Evolutionary conservation across 768 basidiomycete species (phyloP).

Genomic region (Terana coerulea): DNA sequence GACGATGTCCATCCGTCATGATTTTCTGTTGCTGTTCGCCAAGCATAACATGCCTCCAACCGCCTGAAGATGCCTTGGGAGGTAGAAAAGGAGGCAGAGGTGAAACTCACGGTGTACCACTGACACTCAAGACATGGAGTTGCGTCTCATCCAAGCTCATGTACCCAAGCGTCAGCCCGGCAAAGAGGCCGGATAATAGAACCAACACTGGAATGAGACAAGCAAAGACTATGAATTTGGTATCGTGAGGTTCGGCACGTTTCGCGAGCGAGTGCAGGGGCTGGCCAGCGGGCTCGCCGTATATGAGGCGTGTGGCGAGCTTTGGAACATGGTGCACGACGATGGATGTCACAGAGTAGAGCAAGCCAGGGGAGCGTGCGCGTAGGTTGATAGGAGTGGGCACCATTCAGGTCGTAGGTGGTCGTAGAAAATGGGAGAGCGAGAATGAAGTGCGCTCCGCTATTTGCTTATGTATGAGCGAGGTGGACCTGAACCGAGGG

Average conservation of each 20-base stretch:
- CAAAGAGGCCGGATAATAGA: slow-evolving; percentile 73
- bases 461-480: background rate
- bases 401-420: slow-evolving; percentile 11
- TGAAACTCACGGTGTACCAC: slow-evolving; percentile 65
- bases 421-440: background rate
- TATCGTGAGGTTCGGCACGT: slow-evolving; percentile 18
- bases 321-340: slow-evolving; percentile 13
- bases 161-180: slow-evolving; percentile 82
- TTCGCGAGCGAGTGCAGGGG: slow-evolving; percentile 26
- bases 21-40: no score
- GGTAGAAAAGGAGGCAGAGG: no score
- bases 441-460: background rate
- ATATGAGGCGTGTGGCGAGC: background rate
- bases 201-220: slow-evolving; percentile 75
- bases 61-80: no score
- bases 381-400: slow-evolving; percentile 8
- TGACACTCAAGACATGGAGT: slow-evolving; percentile 76
- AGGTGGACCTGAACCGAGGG: slow-evolving; percentile 1
- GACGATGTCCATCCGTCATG: no score
- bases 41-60: no score
- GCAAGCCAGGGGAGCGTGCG: slow-evolving; percentile 9
- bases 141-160: slow-evolving; percentile 90
- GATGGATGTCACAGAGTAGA: slow-evolving; percentile 8
- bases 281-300: background rate
- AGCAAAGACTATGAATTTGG: slow-evolving; percentile 35